Conservation (phyloP, 768 basidiomycete species). For the Serendipita sp. region DNA sequence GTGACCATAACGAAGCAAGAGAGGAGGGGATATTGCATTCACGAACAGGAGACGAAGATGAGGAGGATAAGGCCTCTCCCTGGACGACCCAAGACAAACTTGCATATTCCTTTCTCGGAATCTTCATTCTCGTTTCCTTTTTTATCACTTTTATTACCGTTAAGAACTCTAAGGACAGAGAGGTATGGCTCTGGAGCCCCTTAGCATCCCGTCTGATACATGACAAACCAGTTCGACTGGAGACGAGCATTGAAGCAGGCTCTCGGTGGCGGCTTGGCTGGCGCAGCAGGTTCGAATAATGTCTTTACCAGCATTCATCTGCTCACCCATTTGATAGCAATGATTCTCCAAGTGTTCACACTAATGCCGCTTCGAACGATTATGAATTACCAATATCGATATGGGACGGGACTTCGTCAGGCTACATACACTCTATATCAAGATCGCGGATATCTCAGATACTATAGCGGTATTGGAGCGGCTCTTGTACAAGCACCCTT, state of each 20-base stretch:
- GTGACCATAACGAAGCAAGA: neutral
- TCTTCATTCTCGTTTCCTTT: neutral
- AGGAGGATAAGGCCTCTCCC: neutral
- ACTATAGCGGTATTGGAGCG: slow-evolving; percentile 74
- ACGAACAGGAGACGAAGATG: neutral
- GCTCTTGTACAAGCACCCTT: slow-evolving; percentile 63
- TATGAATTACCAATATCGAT: slow-evolving; percentile 84
- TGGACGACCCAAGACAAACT: slow-evolving; percentile 1
- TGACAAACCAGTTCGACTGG: slow-evolving; percentile 52
- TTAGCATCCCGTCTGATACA: neutral
- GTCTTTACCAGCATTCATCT: slow-evolving; percentile 7
- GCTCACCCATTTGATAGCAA: slow-evolving; percentile 33
- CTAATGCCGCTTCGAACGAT: slow-evolving; percentile 93
- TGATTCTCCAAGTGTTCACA: slow-evolving; percentile 84
- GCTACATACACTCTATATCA: slow-evolving; percentile 13
- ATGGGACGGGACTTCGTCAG: neutral
- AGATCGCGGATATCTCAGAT: slow-evolving; percentile 69
- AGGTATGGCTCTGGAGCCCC: neutral
- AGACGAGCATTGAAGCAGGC: slow-evolving; percentile 61
- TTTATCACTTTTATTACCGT: neutral
- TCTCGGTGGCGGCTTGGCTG: slow-evolving; percentile 78
- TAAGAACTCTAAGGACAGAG: neutral
- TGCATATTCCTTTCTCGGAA: neutral
- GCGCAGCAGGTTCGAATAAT: slow-evolving; percentile 48
- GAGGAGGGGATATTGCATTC: neutral